Base-by-base conservation (phyloP, 495 filamentous ascomycete genomes). In the Astrothelium subdiscretum region DNA sequence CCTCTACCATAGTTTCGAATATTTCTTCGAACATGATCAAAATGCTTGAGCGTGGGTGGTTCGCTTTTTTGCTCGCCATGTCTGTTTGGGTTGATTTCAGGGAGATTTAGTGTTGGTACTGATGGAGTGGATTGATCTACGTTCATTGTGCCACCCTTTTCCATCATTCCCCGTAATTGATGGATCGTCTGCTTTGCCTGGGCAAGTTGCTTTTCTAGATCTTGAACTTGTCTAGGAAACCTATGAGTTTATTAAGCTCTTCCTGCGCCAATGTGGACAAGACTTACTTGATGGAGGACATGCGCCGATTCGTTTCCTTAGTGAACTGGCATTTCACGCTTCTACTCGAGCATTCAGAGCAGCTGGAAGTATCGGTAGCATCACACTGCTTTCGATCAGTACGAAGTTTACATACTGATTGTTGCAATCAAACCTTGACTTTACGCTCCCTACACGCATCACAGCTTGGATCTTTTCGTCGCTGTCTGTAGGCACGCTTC, bases 321-420 rank as follows among this genome's bases (percentile, higher is more conserved):
- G 94, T 98, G 71, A 98, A 98, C 73, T 96, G 92, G 70, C 94
- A 98, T 71, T 94, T 95, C 57, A 96, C 92, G 70, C 89, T 92
- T 65, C 94, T 84, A 69, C 90, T 96, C 15, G 88, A 89, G 76
- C 94, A 98, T 76, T 98, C 94, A 2, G 92, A 96, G 75, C 94
- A 98, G 74, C 91, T 94, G 27, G 87, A 83, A 42, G 89, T 96
- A 67, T 98, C 94, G 58, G 94, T 97, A 32, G 94, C 94, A 77
- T 98, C 94, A 77, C 94, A 98, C 81, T 86, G 70, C 20, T 65
- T 43, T 8, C n/a, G 2, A 51, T 62, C 44, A 62, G 51, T 35
- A 32, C 15, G 3, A 54, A 54, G 4, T 4, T 26, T 29, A 29
- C 24, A 6, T 8, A 15, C 48, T 29, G 20, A 10, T 35, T 20